phyloP scores from a whole-genome alignment of 805 yeast genomes.

The Cyberlindnera mississippiensis region DNA sequence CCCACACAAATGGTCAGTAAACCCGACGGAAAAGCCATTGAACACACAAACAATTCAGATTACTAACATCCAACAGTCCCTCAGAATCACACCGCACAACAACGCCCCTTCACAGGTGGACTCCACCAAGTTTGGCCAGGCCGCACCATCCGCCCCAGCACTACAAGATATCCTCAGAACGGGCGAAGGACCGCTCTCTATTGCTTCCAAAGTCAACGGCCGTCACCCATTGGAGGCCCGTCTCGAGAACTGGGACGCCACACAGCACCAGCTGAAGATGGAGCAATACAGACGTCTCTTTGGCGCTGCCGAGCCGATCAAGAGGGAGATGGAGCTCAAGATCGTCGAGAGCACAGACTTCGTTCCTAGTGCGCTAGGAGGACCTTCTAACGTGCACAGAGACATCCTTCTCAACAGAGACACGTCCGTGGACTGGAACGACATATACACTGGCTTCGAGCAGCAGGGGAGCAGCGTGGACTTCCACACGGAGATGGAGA shows the following conservation, averaged over 20 bases:
- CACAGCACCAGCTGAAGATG: conserved; percentile 63
- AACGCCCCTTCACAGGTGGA: conserved; percentile 44
- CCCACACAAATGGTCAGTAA: too few relatives aligned
- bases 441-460: conserved; percentile 60
- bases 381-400: conserved; percentile 54
- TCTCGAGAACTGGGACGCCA: conserved; percentile 73
- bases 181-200: conserved; percentile 53
- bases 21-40: too few relatives aligned
- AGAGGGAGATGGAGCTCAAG: conserved; percentile 82
- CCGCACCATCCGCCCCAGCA: conserved; percentile 62
- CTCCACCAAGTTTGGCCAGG: conserved; percentile 46
- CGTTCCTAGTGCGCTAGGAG: conserved; percentile 61
- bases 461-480: conserved; percentile 35
- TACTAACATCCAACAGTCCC: conserved; percentile 16
- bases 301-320: conserved; percentile 93
- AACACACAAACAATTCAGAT: too few relatives aligned
- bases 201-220: conserved; percentile 58
- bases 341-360: conserved; percentile 68
- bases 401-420: conserved; percentile 82
- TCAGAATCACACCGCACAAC: conserved; percentile 53
- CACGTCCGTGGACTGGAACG: conserved; percentile 86
- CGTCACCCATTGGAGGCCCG: conserved; percentile 86
- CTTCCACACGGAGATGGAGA: conserved; percentile 74
- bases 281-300: conserved; percentile 78
- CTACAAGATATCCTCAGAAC: conserved; percentile 66